phyloP scores from a whole-genome alignment of 139 green algal species.

The Picochlorum sp. region DNA sequence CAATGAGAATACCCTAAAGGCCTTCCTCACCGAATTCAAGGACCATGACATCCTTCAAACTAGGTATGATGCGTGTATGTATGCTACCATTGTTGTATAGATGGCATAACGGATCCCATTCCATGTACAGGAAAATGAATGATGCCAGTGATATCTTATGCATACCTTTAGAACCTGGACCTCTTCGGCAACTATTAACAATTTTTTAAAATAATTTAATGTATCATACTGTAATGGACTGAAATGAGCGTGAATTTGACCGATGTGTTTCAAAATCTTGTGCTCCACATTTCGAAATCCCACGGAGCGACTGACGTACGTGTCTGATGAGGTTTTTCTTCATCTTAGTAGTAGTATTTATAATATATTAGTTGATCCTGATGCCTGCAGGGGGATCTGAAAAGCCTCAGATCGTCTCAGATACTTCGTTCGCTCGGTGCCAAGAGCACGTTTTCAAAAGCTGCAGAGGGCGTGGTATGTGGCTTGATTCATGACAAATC shows the following conservation, averaged over 20 bases:
- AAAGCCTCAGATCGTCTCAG: slow-evolving; percentile 35
- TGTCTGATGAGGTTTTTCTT: not conserved
- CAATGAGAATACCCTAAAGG: slow-evolving; percentile 59
- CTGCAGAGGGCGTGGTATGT: slow-evolving; percentile 36
- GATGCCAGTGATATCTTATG: slow-evolving; percentile 51
- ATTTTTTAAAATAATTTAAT: not conserved
- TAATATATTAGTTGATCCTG: no score
- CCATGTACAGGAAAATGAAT: not conserved
- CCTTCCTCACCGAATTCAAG: slow-evolving; percentile 78
- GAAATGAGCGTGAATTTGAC: no score
- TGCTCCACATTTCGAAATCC: not conserved
- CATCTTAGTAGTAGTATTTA: no score
- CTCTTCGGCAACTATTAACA: slow-evolving; percentile 27
- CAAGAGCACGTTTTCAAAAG: slow-evolving; percentile 30
- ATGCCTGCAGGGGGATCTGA: slow-evolving; percentile 29
- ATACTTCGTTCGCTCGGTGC: slow-evolving; percentile 35
- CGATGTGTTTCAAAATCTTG: no score
- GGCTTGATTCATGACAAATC: not conserved
- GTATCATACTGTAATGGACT: not conserved
- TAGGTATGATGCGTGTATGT: slow-evolving; percentile 11
- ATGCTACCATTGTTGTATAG: not conserved
- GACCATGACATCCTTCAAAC: slow-evolving; percentile 68
- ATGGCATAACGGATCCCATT: no score
- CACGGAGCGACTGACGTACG: not conserved
- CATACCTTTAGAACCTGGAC: slow-evolving; percentile 40